Percentiles rank a stretch among this genome's conserved stretches.
phyloP scores from a whole-genome alignment of 805 yeast genomes.

The Ogataea allantospora region DNA sequence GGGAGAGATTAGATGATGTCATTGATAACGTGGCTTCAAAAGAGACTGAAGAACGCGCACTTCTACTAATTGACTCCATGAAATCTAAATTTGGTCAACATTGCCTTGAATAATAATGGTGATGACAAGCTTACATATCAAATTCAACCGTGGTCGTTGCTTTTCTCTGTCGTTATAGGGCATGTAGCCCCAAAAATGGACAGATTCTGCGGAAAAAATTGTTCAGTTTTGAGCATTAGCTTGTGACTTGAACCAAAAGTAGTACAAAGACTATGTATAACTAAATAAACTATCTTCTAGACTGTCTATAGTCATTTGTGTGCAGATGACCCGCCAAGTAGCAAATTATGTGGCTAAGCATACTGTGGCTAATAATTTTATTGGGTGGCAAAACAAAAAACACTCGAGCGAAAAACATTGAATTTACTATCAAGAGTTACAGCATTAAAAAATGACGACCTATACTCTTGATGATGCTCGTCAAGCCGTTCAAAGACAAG shows the following conservation, averaged over 20 bases:
- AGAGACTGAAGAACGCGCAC: conserved; percentile 46
- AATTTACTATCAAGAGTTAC: neutral
- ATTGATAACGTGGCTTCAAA: conserved; percentile 49
- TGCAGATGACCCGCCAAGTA: no score
- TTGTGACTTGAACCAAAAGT: no score
- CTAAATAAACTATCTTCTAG: no score
- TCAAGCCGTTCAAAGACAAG: conserved; percentile 47
- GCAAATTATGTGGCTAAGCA: conserved; percentile 1
- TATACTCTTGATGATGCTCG: conserved; percentile 58
- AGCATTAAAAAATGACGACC: conserved; percentile 25
- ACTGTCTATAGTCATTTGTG: no score
- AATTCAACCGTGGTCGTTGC: conserved; percentile 1
- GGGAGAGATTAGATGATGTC: conserved; percentile 54
- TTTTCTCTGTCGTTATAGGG: no score
- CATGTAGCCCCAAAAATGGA: no score
- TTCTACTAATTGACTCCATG: conserved; percentile 33
- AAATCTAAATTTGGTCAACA: conserved; percentile 6
- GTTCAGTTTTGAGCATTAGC: no score
- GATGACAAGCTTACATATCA: neutral
- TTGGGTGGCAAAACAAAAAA: conserved; percentile 12
- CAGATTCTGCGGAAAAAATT: no score
- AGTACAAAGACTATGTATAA: no score
- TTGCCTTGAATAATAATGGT: neutral
- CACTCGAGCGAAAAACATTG: neutral
- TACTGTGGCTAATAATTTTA: conserved; percentile 4